These are phyloP conservation scores for Phyllostachys edulis DNA, from an alignment of 176 grass and related monocot species.

Conservation along the genomic window DNA sequence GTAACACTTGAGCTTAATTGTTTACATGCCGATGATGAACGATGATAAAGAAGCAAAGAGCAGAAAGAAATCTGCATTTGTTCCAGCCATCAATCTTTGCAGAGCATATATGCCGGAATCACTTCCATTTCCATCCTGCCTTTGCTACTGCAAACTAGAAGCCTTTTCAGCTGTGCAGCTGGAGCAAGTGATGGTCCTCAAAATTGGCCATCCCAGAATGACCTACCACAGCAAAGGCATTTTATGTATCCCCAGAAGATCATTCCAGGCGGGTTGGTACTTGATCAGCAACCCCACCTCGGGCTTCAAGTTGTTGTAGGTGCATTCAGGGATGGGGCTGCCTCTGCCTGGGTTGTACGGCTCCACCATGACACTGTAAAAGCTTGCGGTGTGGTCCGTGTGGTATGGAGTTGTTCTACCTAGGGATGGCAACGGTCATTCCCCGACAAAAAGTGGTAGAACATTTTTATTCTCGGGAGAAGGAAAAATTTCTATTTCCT, in stretches of 20 bases:
- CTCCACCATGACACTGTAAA: not conserved
- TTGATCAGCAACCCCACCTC: not conserved
- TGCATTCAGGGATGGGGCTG: not conserved
- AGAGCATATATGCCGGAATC: conserved; percentile 4
- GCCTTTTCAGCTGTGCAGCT: not conserved
- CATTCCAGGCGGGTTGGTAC: not conserved
- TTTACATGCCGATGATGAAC: not conserved
- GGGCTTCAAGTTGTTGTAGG: not conserved
- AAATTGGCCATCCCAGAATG: not conserved
- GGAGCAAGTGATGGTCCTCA: not conserved
- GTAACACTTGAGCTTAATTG: not conserved
- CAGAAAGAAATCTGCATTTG: conserved; percentile 18
- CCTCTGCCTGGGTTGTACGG: not conserved
- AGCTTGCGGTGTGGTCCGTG: not conserved
- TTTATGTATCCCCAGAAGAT: not conserved
- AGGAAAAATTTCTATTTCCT: no score
- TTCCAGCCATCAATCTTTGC: conserved; percentile 3
- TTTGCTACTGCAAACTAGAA: not conserved
- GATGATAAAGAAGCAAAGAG: not conserved
- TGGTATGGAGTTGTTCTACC: not conserved
- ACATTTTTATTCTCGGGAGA: no score
- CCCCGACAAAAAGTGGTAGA: no score
- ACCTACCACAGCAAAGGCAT: not conserved
- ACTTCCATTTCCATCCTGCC: conserved; percentile 2
- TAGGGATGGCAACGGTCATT: no score